Percentiles rank a stretch among this genome's conserved stretches.
These are phyloP conservation scores for Rhizodiscina lignyota DNA, from an alignment of 495 filamentous ascomycete species.

Conservation along the genomic window DNA sequence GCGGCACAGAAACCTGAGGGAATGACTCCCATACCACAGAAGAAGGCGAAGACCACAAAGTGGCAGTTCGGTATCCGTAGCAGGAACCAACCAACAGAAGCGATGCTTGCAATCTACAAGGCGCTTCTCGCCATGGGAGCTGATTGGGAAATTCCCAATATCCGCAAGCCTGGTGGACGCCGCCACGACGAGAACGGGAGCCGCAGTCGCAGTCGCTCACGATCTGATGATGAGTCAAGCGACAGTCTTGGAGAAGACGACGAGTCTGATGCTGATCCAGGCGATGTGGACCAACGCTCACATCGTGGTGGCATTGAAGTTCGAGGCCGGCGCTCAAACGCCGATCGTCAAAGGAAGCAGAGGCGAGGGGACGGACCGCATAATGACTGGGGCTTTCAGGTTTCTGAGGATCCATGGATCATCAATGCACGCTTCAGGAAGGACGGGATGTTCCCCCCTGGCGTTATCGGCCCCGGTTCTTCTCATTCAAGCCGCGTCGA, in stretches of 20 bases:
- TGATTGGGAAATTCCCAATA: constrained; percentile 53
- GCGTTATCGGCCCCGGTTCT: constrained; percentile 32
- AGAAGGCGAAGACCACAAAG: constrained; percentile 53
- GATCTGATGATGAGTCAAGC: background rate
- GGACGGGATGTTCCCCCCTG: constrained; percentile 44
- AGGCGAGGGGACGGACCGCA: constrained; percentile 11
- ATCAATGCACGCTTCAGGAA: constrained; percentile 80
- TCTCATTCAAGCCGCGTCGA: constrained; percentile 42
- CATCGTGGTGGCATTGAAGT: background rate
- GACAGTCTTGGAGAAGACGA: constrained; percentile 7
- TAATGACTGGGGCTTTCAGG: constrained; percentile 42
- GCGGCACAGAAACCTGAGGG: constrained; percentile 50
- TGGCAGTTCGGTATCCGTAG: constrained; percentile 98
- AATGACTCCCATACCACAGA: constrained; percentile 29
- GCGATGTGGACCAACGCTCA: background rate
- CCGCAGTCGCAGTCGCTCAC: constrained; percentile 13
- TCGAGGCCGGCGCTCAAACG: constrained; percentile 2
- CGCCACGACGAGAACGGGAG: constrained; percentile 3
- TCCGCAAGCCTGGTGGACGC: constrained; percentile 19
- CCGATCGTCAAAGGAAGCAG: constrained; percentile 1
- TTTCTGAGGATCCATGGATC: constrained; percentile 90
- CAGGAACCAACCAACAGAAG: constrained; percentile 83
- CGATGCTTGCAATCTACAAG: constrained; percentile 84
- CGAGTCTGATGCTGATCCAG: constrained; percentile 1
- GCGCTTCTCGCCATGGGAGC: constrained; percentile 76